phyloP scores from a whole-genome alignment of 1,139 yeast species.

The Geotrichum klebahnii region DNA sequence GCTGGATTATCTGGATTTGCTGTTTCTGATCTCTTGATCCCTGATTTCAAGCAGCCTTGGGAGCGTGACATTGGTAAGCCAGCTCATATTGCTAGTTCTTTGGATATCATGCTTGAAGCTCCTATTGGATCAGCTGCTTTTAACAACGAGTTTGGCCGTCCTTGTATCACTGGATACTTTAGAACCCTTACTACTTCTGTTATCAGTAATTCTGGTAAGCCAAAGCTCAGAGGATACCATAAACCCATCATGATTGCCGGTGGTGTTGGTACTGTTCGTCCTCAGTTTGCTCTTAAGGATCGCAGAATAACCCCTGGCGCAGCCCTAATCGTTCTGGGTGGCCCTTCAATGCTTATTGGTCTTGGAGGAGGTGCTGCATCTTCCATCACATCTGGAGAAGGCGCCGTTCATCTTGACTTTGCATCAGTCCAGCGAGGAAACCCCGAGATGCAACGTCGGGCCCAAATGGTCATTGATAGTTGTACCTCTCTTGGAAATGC shows the following conservation, averaged over 20 bases:
- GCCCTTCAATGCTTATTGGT: conserved; percentile 98
- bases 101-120: conserved; percentile 95
- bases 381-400: conserved; percentile 90
- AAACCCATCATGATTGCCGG: conserved; percentile 99
- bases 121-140: conserved; percentile 98
- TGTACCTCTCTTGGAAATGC: conserved; percentile 78
- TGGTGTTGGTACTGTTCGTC: conserved; percentile 96
- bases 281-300: conserved; percentile 84
- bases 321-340: conserved; percentile 89
- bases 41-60: conserved; percentile 89
- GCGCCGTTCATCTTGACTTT: conserved; percentile 90
- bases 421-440: conserved; percentile 99
- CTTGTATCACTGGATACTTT: conserved; percentile 94
- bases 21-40: conserved; percentile 86
- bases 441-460: conserved; percentile 98
- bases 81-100: conserved; percentile 82
- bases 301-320: conserved; percentile 89
- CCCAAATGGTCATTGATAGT: conserved; percentile 94
- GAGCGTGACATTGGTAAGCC: conserved; percentile 87
- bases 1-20: conserved; percentile 94
- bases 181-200: conserved; percentile 88
- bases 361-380: conserved; percentile 99
- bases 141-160: conserved; percentile 98
- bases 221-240: conserved; percentile 91
- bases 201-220: conserved; percentile 54